phyloP scores from a whole-genome alignment of 1,284 basidiomycete genomes.

The Caloboletus firmus region DNA sequence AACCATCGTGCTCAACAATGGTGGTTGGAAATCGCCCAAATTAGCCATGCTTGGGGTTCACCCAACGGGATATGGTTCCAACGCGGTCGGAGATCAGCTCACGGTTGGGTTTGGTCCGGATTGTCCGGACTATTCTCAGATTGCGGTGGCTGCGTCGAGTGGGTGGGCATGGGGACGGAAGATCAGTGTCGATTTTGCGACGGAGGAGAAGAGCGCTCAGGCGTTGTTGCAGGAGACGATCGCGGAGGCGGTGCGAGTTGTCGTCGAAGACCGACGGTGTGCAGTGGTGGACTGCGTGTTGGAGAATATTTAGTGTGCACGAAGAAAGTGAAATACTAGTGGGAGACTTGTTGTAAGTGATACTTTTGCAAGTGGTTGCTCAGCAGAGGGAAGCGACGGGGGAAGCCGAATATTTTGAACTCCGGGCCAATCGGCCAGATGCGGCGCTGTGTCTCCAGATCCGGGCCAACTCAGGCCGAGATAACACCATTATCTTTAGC shows the following conservation, averaged over 20 bases:
- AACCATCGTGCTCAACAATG: conserved; percentile 70
- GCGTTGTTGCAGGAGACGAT: conserved; percentile 44
- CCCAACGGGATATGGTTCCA: conserved; percentile 55
- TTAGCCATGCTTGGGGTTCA: conserved; percentile 65
- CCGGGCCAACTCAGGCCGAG: too few species aligned
- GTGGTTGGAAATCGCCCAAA: conserved; percentile 68
- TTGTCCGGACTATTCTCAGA: conserved; percentile 59
- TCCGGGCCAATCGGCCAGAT: too few species aligned
- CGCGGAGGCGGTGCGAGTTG: conserved; percentile 51
- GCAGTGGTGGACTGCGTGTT: conserved; percentile 60
- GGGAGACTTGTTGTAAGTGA: not conserved
- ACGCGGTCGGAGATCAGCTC: conserved; percentile 47
- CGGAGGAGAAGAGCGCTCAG: conserved; percentile 12
- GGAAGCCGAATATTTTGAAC: too few species aligned
- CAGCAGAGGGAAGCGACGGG: too few species aligned
- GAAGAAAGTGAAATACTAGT: not conserved
- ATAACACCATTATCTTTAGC: too few species aligned
- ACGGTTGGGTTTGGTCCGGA: conserved; percentile 65
- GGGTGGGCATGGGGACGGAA: conserved; percentile 64
- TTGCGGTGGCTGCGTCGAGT: conserved; percentile 60
- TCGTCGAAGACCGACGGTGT: conserved; percentile 58
- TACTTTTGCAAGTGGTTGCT: too few species aligned
- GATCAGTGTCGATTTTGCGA: conserved; percentile 32
- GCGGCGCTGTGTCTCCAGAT: too few species aligned
- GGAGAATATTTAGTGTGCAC: conserved; percentile 35